These are phyloP conservation scores for Hypomyces rosellus DNA, from an alignment of 2,329 filamentous ascomycete species.

Conservation along the genomic window DNA sequence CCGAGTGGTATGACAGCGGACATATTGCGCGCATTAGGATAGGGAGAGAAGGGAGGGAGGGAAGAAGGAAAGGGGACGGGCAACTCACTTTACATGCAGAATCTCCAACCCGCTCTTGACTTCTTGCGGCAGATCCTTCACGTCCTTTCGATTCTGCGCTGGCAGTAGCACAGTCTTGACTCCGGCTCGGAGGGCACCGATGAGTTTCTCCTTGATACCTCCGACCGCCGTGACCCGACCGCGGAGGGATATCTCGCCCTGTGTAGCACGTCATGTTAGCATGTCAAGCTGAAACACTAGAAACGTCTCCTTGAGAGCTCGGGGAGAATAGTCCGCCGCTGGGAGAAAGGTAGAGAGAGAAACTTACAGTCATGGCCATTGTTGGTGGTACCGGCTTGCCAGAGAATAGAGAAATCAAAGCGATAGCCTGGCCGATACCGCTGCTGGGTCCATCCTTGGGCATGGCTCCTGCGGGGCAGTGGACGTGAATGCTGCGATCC, in stretches of 20 bases:
- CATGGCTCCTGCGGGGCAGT: slow-evolving; percentile 90
- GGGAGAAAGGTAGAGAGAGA: slow-evolving; percentile 5
- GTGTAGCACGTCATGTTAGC: slow-evolving; percentile 23
- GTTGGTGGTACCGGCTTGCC: slow-evolving; percentile 81
- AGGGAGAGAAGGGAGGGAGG: slow-evolving; percentile 14
- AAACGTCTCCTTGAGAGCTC: not conserved
- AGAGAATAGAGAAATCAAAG: slow-evolving; percentile 83
- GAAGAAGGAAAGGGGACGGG: not conserved
- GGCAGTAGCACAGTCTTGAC: slow-evolving; percentile 92
- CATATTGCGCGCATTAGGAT: not conserved
- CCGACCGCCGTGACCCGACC: slow-evolving; percentile 91
- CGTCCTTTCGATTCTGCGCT: slow-evolving; percentile 84
- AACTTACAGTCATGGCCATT: slow-evolving; percentile 82
- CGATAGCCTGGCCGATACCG: slow-evolving; percentile 89
- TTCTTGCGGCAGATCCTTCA: slow-evolving; percentile 82
- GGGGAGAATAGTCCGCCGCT: slow-evolving; percentile 5
- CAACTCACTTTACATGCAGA: slow-evolving; percentile 69
- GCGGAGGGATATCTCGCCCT: slow-evolving; percentile 69
- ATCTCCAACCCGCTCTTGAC: slow-evolving; percentile 84
- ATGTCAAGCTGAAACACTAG: slow-evolving; percentile 18
- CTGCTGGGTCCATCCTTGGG: slow-evolving; percentile 88
- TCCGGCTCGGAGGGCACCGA: slow-evolving; percentile 85
- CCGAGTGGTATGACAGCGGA: slow-evolving; percentile 3
- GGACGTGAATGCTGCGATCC: slow-evolving; percentile 86
- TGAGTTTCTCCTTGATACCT: slow-evolving; percentile 97